Conservation (phyloP, 768 basidiomycete species). For the Lactifluus rugatus region DNA sequence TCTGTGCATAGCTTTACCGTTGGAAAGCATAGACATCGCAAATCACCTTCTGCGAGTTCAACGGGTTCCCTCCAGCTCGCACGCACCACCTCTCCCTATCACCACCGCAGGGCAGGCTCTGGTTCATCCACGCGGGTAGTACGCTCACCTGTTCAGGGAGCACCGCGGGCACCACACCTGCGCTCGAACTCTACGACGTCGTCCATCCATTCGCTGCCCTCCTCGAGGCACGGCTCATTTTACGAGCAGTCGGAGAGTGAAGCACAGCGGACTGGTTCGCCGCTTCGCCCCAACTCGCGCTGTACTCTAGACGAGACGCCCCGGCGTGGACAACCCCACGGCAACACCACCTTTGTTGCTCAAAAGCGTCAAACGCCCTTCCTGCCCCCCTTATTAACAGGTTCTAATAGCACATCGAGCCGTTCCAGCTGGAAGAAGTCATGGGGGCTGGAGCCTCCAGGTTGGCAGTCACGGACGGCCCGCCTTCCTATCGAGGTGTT, state of each 20-base stretch:
- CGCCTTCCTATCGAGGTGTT: constrained; percentile 71
- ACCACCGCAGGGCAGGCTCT: constrained; percentile 74
- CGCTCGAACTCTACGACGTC: constrained; percentile 72
- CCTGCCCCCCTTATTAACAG: constrained; percentile 34
- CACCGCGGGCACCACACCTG: constrained; percentile 43
- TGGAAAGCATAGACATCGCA: constrained; percentile 50
- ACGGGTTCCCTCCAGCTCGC: constrained; percentile 46
- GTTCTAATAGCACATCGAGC: constrained; percentile 37
- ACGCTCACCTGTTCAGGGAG: constrained; percentile 38
- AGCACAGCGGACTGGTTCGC: constrained; percentile 52
- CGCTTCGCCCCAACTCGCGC: constrained; percentile 43
- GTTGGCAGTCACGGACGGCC: constrained; percentile 59
- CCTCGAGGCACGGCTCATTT: constrained; percentile 69
- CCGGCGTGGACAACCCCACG: constrained; percentile 28
- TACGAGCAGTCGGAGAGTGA: constrained; percentile 69
- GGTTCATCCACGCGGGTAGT: constrained; percentile 78
- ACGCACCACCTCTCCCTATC: constrained; percentile 73
- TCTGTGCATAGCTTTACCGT: constrained; percentile 73
- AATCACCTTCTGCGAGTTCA: constrained; percentile 72
- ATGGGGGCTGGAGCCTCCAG: constrained; percentile 81
- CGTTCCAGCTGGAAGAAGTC: constrained; percentile 83
- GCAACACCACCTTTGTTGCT: constrained; percentile 60
- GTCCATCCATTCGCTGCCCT: constrained; percentile 64
- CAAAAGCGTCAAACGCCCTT: constrained; percentile 76
- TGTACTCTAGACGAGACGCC: constrained; percentile 41